Conservation (phyloP, 2,329 filamentous ascomycete genomes). For the Claviceps pazoutovae region DNA sequence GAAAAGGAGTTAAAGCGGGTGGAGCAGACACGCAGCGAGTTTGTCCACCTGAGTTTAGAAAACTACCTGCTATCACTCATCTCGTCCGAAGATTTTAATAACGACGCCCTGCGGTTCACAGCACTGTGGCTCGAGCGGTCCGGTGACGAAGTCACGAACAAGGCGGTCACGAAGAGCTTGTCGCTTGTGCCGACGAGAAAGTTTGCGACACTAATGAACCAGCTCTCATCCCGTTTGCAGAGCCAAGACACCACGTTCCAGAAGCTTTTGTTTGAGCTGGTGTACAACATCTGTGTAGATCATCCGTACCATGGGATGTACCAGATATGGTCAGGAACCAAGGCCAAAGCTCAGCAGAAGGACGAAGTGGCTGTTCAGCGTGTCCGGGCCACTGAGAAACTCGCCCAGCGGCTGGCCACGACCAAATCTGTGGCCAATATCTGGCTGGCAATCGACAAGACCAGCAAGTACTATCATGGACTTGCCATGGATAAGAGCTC, state of each 20-base stretch:
- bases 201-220: conserved; percentile 87
- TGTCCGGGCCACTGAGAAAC: conserved; percentile 54
- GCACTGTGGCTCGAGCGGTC: conserved; percentile 88
- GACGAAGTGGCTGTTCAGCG: conserved; percentile 65
- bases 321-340: conserved; percentile 77
- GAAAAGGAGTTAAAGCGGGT: conserved; percentile 73
- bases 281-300: conserved; percentile 74
- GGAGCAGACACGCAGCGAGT: conserved; percentile 61
- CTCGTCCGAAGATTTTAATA: conserved; percentile 78
- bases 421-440: conserved; percentile 37
- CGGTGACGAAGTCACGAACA: conserved; percentile 61
- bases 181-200: conserved; percentile 72
- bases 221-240: conserved; percentile 84
- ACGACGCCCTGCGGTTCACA: conserved; percentile 81
- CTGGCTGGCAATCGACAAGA: conserved; percentile 61
- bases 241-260: conserved; percentile 63
- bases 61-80: conserved; percentile 80
- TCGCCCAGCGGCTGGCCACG: conserved; percentile 48
- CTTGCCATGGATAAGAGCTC: conserved; percentile 53
- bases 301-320: conserved; percentile 98
- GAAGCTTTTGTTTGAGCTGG: conserved; percentile 53
- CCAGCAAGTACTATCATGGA: conserved; percentile 51
- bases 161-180: conserved; percentile 58
- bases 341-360: conserved; percentile 51
- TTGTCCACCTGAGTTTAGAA: conserved; percentile 77